Conservation (phyloP, 495 filamentous ascomycete species). For the Mytilinidion resinicola region DNA sequence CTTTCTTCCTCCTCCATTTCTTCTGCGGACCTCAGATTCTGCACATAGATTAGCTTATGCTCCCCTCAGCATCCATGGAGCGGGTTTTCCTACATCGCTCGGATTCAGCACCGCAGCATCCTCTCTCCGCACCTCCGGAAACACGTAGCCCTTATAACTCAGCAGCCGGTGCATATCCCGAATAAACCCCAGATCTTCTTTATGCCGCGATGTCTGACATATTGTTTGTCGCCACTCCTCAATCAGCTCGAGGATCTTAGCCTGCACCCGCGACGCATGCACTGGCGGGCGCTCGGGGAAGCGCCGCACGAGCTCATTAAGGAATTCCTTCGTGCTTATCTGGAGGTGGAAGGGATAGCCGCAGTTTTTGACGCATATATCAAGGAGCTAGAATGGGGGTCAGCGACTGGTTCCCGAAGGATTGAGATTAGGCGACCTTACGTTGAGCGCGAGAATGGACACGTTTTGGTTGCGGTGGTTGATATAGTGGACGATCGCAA, state of each 20-base stretch:
- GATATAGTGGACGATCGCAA: conserved; percentile 89
- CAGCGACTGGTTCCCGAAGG: conserved; percentile 10
- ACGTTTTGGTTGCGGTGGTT: conserved; percentile 97
- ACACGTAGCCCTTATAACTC: conserved; percentile 93
- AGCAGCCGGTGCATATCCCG: conserved; percentile 95
- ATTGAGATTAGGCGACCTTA: conserved; percentile 10
- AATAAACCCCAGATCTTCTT: conserved; percentile 93
- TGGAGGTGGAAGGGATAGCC: conserved; percentile 98
- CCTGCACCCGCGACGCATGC: conserved; percentile 78
- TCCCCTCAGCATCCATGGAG: background rate
- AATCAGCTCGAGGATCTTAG: conserved; percentile 89
- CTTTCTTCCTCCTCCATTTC: conserved; percentile 98
- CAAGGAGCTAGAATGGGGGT: conserved; percentile 61
- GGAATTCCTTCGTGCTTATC: conserved; percentile 96
- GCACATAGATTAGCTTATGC: background rate
- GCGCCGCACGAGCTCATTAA: conserved; percentile 93
- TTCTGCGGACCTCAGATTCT: conserved; percentile 93
- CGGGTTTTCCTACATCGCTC: conserved; percentile 65
- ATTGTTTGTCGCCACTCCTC: conserved; percentile 98
- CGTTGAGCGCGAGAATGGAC: conserved; percentile 70
- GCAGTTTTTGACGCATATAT: conserved; percentile 99
- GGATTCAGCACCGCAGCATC: conserved; percentile 97
- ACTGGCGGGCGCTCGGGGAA: conserved; percentile 92
- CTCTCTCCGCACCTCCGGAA: conserved; percentile 84
- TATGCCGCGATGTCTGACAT: conserved; percentile 94